phyloP scores from a whole-genome alignment of 2,329 filamentous ascomycete species.

The Penicillium paneum region DNA sequence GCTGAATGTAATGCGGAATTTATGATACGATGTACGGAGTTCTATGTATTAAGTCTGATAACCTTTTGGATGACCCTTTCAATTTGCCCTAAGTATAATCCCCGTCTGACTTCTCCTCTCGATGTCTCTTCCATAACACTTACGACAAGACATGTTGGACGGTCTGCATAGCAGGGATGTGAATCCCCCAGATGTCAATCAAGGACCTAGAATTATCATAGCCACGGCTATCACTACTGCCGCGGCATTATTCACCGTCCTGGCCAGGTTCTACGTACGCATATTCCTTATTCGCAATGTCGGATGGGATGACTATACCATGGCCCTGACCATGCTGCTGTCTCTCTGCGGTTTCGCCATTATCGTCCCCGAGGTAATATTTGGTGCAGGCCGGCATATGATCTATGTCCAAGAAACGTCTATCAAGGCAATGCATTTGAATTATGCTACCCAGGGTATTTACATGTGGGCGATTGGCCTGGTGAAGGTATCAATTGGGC shows the following conservation, averaged over 20 bases:
- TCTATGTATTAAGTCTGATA: background rate
- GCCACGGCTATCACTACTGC: constrained; percentile 13
- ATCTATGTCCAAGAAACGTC: constrained; percentile 40
- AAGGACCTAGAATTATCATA: constrained; percentile 11
- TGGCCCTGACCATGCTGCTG: constrained; percentile 19
- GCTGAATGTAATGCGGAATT: background rate
- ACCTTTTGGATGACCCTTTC: background rate
- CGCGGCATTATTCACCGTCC: constrained; percentile 11
- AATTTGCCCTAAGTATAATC: background rate
- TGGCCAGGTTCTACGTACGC: constrained; percentile 25
- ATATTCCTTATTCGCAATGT: constrained; percentile 19
- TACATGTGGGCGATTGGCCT: constrained; percentile 44
- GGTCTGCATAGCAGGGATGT: constrained; percentile 4
- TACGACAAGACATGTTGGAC: constrained; percentile 6
- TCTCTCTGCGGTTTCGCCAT: constrained; percentile 42
- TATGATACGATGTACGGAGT: background rate
- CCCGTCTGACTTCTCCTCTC: background rate
- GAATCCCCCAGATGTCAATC: constrained; percentile 12
- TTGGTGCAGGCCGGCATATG: constrained; percentile 49
- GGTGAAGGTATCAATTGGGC: constrained; percentile 45
- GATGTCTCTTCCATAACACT: background rate
- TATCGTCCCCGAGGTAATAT: constrained; percentile 41
- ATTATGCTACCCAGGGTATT: constrained; percentile 47
- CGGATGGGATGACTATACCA: constrained; percentile 22
- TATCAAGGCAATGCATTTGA: constrained; percentile 43